Base-by-base conservation (phyloP, 179 eudicot genomes). In the Amaranthus tricolor region DNA sequence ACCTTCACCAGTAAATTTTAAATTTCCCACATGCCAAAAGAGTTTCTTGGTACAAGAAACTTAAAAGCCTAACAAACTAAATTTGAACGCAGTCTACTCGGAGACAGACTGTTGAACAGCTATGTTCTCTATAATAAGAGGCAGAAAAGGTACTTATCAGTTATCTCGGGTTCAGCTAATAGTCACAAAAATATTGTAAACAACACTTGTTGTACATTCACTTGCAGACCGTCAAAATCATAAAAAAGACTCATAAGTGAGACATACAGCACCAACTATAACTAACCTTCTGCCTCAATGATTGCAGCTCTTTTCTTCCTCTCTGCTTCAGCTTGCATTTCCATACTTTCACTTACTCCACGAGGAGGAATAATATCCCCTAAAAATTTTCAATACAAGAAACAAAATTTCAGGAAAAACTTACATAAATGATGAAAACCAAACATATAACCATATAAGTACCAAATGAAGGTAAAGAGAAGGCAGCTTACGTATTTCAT, bases 241-340 rank as follows among this genome's bases (percentile, higher is more conserved):
- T 8, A 6, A 15, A 15, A 14, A 66, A 5, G 55, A 40, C 13
- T 52, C 17, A 61, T 60, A 24, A 44, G 43, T 48, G 21, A 31
- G 21, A 31, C 40, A 16, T 8, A 67, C 24, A 48, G 10, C 9
- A 9, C 45, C 66, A 51, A 57, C 24, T 21, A 47, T 31, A 60
- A 61, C 68, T 21, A 56, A 94, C 98, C 98, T 90, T 94, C 98
- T 15, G 98, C 92, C 84, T 89, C 93, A 76, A 92, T 84, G 80
- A 94, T 82, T 75, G 75, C 90, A 75, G 98, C 98, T 86, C 98
- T 89, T 84, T 80, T 93, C 75, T 83, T 91, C 80, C 95, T 88
- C 71, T 93, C 98, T 6, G 98, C 97, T 84, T 91, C 95, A 68
- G 97, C 98, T 80, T 89, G 98, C 97, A 89, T 90, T 80, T 90